Conservation (phyloP, 768 basidiomycete genomes). For the Austroboletus eburneus region DNA sequence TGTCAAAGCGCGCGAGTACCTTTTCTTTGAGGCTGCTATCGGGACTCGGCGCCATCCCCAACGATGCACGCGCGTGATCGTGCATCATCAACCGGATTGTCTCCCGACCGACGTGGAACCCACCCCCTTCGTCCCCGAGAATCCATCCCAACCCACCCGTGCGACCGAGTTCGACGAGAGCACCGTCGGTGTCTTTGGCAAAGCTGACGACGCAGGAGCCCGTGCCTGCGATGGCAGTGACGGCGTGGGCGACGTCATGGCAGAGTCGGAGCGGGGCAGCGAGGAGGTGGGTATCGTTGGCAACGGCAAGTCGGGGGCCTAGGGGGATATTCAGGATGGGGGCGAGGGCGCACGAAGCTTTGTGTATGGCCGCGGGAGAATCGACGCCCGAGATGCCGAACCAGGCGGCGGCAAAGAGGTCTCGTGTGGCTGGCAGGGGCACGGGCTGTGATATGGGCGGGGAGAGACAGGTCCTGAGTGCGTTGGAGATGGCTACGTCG, state of each 20-base stretch:
- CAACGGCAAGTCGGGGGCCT: constrained; percentile 53
- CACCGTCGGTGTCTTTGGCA: constrained; percentile 35
- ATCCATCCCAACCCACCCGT: constrained; percentile 85
- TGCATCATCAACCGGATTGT: constrained; percentile 63
- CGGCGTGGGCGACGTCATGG: constrained; percentile 54
- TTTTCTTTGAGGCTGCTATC: constrained; percentile 38
- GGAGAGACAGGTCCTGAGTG: constrained; percentile 46
- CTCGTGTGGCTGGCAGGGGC: constrained; percentile 35
- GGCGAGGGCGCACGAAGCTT: constrained; percentile 52
- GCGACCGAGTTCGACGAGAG: constrained; percentile 61
- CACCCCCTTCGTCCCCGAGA: constrained; percentile 80
- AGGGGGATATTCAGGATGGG: constrained; percentile 53
- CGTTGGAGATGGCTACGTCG: constrained; percentile 45
- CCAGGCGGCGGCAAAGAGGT: constrained; percentile 66
- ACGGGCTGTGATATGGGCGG: constrained; percentile 25
- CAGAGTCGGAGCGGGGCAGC: constrained; percentile 70
- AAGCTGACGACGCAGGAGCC: constrained; percentile 76
- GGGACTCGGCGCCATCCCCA: constrained; percentile 21
- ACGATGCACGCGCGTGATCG: constrained; percentile 49
- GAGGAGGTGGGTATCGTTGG: constrained; percentile 84
- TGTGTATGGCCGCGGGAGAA: constrained; percentile 56
- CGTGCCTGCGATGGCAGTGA: constrained; percentile 78
- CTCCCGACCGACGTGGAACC: constrained; percentile 75
- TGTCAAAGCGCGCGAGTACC: constrained; percentile 53
- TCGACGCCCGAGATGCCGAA: constrained; percentile 83